phyloP scores from a whole-genome alignment of 768 basidiomycete genomes.

The Mycena olivaceomarginata region DNA sequence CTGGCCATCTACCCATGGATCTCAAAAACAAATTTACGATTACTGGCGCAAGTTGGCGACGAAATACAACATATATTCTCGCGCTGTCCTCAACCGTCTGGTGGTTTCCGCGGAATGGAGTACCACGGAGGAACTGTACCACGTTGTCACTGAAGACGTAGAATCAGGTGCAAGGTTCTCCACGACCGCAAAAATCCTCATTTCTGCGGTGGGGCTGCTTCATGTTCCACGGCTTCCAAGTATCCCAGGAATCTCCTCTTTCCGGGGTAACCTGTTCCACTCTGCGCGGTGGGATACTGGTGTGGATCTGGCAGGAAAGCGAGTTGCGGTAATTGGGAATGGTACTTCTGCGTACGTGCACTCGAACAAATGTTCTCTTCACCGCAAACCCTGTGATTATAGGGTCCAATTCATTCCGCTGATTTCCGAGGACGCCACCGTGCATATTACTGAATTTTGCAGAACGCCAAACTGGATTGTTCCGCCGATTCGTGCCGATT shows the following conservation, averaged over 20 bases:
- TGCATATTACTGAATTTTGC: slow-evolving; percentile 60
- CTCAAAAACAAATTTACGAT: slow-evolving; percentile 62
- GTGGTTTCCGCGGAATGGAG: slow-evolving; percentile 71
- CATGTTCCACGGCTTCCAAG: slow-evolving; percentile 63
- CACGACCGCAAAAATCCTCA: slow-evolving; percentile 65
- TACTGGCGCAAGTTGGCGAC: slow-evolving; percentile 64
- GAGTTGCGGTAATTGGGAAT: slow-evolving; percentile 76
- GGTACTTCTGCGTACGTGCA: slow-evolving; percentile 70
- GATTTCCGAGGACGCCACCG: slow-evolving; percentile 70
- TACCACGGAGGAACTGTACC: slow-evolving; percentile 50
- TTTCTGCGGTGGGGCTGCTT: slow-evolving; percentile 71
- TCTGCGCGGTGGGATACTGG: slow-evolving; percentile 69
- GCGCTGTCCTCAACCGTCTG: slow-evolving; percentile 64
- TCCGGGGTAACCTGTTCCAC: slow-evolving; percentile 72
- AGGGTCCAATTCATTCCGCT: slow-evolving; percentile 77
- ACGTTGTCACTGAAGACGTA: slow-evolving; percentile 54
- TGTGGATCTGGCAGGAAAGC: slow-evolving; percentile 64
- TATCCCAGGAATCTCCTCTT: slow-evolving; percentile 59
- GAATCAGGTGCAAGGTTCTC: slow-evolving; percentile 52
- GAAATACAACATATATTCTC: slow-evolving; percentile 64
- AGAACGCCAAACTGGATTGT: slow-evolving; percentile 70
- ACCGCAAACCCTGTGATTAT: background rate
- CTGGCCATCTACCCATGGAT: slow-evolving; percentile 65
- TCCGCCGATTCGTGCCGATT: slow-evolving; percentile 58
- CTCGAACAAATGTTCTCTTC: background rate